Base-by-base conservation (phyloP, 306 rosid genomes). In the Carpinus viminea region DNA sequence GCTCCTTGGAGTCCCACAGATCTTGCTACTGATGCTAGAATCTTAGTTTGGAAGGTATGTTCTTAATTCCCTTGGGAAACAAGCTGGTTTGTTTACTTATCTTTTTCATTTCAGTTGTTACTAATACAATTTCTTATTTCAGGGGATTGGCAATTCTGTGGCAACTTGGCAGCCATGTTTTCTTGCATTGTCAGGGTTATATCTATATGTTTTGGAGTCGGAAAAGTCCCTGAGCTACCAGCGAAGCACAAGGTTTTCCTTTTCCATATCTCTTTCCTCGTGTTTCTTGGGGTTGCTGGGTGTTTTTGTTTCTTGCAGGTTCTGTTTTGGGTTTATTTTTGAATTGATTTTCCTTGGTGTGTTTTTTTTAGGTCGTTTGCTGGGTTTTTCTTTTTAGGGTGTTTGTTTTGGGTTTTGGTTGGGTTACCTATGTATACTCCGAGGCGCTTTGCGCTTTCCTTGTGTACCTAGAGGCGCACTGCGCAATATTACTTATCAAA, bases 81-180 rank as follows among this genome's bases (percentile, higher is more conserved):
- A 70, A 78, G 55, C 45, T 34, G 59, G 53, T 36, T 26, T 3
- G 41, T 28, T 26, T 78, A 53, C 73, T 31, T 43, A 6, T 5
- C 62, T 48, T 28, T 77, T 73, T 78, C 38, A 78, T 28, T 26
- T 69, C 12, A 38, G 43, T 74, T 72, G 12, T 74, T 72, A 57
- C 48, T 66, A 38, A 62, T 52, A 72, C 75, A 38, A 45, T 43
- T 74, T 77, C 74, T 75, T 72, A 68, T 81, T 78, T 64, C 85
- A 95, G 99, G 98, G 99, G 68, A 89, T 95, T 68, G 99, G 99
- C 60, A 95, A 95, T 88, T 95, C 98, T 36, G 88, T 95, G 68
- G 96, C 99, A 64, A 80, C 97, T 15, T 95, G 99, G 99, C 92
- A 91, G 83, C 91, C 96, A 38, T 93, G 97, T 89, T 91, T 87